Evolutionary conservation across 2,329 filamentous ascomycete species (phyloP).

Genomic region (Clarireedia sp.): DNA sequence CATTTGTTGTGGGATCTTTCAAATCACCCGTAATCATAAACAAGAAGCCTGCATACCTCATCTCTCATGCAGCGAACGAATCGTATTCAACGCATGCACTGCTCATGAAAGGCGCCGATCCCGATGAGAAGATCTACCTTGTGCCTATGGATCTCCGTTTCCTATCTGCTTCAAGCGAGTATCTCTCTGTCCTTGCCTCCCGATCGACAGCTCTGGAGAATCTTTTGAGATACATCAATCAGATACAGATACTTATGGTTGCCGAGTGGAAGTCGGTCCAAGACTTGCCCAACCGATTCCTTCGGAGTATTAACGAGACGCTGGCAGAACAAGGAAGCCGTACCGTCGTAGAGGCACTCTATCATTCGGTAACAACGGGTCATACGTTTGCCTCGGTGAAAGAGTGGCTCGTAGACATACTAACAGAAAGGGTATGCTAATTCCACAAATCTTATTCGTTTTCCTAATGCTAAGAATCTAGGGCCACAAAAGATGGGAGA

Average conservation of each 20-base stretch:
- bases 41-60: constrained; percentile 27
- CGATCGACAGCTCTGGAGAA: constrained; percentile 86
- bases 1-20: constrained; percentile 68
- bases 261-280: constrained; percentile 77
- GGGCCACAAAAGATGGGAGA: constrained; percentile 95
- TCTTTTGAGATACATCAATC: constrained; percentile 73
- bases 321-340: constrained; percentile 58
- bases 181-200: constrained; percentile 75
- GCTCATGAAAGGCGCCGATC: constrained; percentile 43
- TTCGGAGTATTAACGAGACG: constrained; percentile 69
- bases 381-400: constrained; percentile 66
- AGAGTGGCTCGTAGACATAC: constrained; percentile 82
- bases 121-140: constrained; percentile 44
- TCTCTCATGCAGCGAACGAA: constrained; percentile 63
- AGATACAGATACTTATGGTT: constrained; percentile 70
- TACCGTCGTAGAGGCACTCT: constrained; percentile 66
- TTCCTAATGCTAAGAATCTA: constrained; percentile 31
- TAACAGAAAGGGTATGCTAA: constrained; percentile 63
- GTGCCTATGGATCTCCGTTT: constrained; percentile 79
- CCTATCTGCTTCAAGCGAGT: constrained; percentile 67
- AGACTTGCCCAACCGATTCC: constrained; percentile 70
- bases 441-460: not conserved
- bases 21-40: constrained; percentile 34
- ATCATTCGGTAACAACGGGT: constrained; percentile 77
- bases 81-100: constrained; percentile 70